phyloP scores from a whole-genome alignment of 768 basidiomycete species.

The Dentipellis sp. region DNA sequence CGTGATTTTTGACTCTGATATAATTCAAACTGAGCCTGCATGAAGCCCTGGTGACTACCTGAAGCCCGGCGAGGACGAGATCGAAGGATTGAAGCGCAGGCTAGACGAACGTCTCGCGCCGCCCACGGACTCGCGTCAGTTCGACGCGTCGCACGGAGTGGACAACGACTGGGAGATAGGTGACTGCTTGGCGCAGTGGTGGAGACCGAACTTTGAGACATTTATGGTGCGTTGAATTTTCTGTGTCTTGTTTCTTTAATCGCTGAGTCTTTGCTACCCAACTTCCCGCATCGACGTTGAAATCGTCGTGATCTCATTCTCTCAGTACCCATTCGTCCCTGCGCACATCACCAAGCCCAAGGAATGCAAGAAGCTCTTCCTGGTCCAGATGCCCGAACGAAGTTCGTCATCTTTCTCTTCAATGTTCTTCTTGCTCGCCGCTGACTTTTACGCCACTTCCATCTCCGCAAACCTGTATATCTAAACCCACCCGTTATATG shows the following conservation, averaged over 20 bases:
- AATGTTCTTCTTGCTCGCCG: neutral
- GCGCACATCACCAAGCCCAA: constrained; percentile 97
- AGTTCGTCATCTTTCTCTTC: constrained; percentile 43
- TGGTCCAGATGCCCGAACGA: constrained; percentile 91
- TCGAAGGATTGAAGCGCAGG: constrained; percentile 81
- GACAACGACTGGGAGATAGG: constrained; percentile 95
- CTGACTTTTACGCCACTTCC: neutral
- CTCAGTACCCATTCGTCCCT: constrained; percentile 89
- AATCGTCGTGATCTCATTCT: neutral
- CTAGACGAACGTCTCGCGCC: constrained; percentile 87
- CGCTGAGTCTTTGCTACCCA: neutral
- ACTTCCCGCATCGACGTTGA: neutral
- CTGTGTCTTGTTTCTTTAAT: neutral
- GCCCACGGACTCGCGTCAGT: constrained; percentile 60
- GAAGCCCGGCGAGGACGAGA: constrained; percentile 91
- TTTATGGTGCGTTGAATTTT: constrained; percentile 73
- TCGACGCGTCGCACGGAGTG: constrained; percentile 65
- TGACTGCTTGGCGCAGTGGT: constrained; percentile 97
- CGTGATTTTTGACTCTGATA: neutral
- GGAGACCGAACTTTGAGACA: constrained; percentile 96
- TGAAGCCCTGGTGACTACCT: constrained; percentile 94
- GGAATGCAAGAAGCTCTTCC: constrained; percentile 93
- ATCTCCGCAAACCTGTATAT: too few species aligned
- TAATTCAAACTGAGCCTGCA: neutral
- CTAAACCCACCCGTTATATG: too few species aligned